Base-by-base conservation (phyloP, 2,329 filamentous ascomycete species). In the Incumbomyces lentus region DNA sequence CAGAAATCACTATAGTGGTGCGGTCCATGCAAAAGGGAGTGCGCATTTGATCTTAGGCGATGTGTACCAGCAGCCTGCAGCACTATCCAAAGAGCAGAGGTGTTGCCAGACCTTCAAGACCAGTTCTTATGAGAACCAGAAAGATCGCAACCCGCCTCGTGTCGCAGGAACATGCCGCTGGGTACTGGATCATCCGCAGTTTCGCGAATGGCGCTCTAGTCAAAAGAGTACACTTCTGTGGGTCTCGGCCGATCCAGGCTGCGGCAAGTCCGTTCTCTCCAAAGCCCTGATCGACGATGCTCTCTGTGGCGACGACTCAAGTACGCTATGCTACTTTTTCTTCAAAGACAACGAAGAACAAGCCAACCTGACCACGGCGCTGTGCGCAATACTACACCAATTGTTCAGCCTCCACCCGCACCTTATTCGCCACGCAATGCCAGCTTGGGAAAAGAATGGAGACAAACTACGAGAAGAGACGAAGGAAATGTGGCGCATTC, bases 211-310 rank as follows among this genome's bases (percentile, higher is more conserved):
- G 63, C 47, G 12, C 31, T 17, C 55, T 5, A 60, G 45, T 30
- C 2, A 6, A 1, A 8, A 22, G 2, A 49, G 58, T 33, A 52
- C 58, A 46, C 54, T 68, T 19, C 59, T 68, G 19, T 67, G 60
- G 64, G 54, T 67, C 6, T 65, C 63, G 10, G 65, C 65, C 1
- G 63, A 66, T 42, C 64, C 64, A 17, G 65, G 65, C 26, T 67
- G 63, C 46, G 64, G 65, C 3, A 68, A 68, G 49, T 68, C 65
- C 17, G 65, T 68, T 0, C 55, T 68, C 0, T 50, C 63, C 0
- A 59, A 55, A 52, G 60, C 58, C 2, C 54, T 68, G 0, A 54
- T 68, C 8, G 60, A 68, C 40, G 22, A 26, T 5, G 26, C 58
- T 1, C 52, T 58, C 19, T 49, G 65, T 7, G 35, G 42, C 14